These are phyloP conservation scores for Corymbia citriodora DNA, from an alignment of 441 rosid species.

Conservation along the genomic window DNA sequence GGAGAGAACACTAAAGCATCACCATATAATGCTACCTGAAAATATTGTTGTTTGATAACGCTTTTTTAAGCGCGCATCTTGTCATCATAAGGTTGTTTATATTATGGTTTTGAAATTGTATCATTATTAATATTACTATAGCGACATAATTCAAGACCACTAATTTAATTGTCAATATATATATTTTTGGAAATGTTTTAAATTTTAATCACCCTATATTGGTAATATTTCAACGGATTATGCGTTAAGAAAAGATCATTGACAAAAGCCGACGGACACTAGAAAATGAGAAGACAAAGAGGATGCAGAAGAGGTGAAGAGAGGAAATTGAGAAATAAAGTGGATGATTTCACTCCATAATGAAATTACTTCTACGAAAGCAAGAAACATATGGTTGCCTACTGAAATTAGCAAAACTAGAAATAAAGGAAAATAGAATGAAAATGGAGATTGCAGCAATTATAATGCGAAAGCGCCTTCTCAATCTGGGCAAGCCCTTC, in stretches of 20 bases:
- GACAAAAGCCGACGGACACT: background rate
- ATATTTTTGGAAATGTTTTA: background rate
- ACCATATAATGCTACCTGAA: fast-evolving
- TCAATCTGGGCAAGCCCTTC: background rate
- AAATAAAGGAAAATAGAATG: background rate
- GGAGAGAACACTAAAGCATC: background rate
- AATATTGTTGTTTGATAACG: background rate
- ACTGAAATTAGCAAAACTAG: background rate
- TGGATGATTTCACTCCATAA: background rate
- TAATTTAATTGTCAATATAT: background rate
- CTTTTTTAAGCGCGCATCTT: no score
- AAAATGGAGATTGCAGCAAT: background rate
- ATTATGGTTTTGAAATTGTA: background rate
- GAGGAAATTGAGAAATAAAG: background rate
- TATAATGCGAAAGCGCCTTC: background rate
- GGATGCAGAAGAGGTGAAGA: background rate
- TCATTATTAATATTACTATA: no score
- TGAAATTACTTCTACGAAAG: background rate
- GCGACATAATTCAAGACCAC: background rate
- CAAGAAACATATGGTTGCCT: background rate
- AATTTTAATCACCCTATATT: fast-evolving
- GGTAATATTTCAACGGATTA: background rate
- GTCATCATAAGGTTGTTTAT: background rate
- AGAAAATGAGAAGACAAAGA: background rate
- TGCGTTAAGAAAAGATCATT: background rate